Evolutionary conservation across 169 alveolate species (phyloP).

Genomic region (Plasmodium blacklocki): DNA sequence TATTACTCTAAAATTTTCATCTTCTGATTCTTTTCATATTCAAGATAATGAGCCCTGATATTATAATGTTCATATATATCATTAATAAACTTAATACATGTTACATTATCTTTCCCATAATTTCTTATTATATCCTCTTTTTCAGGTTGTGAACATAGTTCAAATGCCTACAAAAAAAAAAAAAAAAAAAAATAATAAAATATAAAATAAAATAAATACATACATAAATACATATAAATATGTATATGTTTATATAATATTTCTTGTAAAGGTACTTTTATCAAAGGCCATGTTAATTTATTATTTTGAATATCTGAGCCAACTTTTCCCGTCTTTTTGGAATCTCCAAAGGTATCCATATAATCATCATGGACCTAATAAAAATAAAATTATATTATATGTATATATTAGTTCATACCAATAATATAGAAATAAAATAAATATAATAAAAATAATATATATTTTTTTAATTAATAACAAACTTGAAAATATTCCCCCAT

Average conservation of each 20-base stretch:
- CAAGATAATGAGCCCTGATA: slow-evolving; percentile 65
- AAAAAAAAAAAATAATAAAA: neutral
- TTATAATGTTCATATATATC: slow-evolving; percentile 79
- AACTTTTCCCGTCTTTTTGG: slow-evolving; percentile 80
- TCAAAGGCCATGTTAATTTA: slow-evolving; percentile 85
- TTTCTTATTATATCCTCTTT: slow-evolving; percentile 76
- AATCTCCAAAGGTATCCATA: slow-evolving; percentile 82
- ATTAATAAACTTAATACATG: slow-evolving; percentile 79
- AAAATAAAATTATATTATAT: neutral
- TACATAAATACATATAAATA: slow-evolving; percentile 1
- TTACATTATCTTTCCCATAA: slow-evolving; percentile 78
- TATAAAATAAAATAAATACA: neutral
- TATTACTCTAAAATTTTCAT: slow-evolving; percentile 76
- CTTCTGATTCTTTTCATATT: slow-evolving; percentile 77
- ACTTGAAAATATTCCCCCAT: slow-evolving; percentile 87
- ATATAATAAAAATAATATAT: neutral
- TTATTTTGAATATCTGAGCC: slow-evolving; percentile 86
- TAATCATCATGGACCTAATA: slow-evolving; percentile 85
- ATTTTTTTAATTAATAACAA: neutral
- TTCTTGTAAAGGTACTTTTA: slow-evolving; percentile 71
- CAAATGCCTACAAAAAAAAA: slow-evolving; percentile 75
- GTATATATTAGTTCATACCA: neutral
- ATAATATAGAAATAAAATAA: neutral
- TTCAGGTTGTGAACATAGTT: slow-evolving; percentile 77
- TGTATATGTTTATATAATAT: neutral